phyloP scores from a whole-genome alignment of 768 basidiomycete species.

The Gymnopilus junonius region DNA sequence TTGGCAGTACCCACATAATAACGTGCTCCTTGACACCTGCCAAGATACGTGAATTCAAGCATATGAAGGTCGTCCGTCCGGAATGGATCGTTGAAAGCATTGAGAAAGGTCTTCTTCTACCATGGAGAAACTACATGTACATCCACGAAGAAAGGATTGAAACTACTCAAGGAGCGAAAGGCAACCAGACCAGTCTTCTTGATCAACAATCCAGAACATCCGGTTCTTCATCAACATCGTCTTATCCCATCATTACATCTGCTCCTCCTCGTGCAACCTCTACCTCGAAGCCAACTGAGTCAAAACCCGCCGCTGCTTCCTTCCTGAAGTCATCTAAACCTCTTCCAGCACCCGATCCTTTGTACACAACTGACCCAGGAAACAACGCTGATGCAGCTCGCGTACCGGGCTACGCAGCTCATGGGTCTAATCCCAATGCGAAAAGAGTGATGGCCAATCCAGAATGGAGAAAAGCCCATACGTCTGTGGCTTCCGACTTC shows the following conservation, averaged over 20 bases:
- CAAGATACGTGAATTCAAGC: conserved; percentile 86
- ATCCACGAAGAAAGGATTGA: conserved; percentile 52
- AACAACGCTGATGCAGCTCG: conserved; percentile 46
- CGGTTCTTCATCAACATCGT: neutral
- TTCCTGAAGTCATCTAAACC: conserved; percentile 16
- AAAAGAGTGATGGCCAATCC: conserved; percentile 81
- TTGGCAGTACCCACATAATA: conserved; percentile 81
- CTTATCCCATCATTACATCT: conserved; percentile 6
- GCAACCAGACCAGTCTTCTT: conserved; percentile 33
- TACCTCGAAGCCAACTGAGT: neutral
- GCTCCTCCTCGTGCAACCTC: neutral
- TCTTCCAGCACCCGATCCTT: conserved; percentile 24
- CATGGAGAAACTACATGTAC: conserved; percentile 81
- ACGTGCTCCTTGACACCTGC: conserved; percentile 90
- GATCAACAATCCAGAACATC: conserved; percentile 6
- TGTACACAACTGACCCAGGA: conserved; percentile 45
- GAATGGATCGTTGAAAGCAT: conserved; percentile 89
- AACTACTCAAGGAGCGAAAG: conserved; percentile 49
- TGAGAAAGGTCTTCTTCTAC: conserved; percentile 65
- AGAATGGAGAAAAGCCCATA: conserved; percentile 87
- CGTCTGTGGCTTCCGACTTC: conserved; percentile 84
- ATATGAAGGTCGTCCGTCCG: conserved; percentile 89
- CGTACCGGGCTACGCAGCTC: conserved; percentile 69
- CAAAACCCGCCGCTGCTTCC: neutral
- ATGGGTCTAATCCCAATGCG: conserved; percentile 72